Conservation (phyloP, 495 filamentous ascomycete species). For the Aspergillus leporis region DNA sequence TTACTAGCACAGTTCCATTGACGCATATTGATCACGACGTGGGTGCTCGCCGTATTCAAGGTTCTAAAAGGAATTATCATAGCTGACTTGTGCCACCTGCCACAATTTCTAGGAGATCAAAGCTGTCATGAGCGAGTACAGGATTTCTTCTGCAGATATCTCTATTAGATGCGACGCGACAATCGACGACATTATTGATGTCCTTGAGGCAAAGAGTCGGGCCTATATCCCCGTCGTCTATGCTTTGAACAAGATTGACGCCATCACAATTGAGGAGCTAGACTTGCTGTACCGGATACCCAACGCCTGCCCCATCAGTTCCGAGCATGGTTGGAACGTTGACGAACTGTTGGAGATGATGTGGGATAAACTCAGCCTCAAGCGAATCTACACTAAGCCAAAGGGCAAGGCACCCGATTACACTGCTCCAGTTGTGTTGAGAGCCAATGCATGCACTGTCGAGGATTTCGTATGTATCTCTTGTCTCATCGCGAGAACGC, state of each 20-base stretch:
- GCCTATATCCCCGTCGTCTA: conserved; percentile 98
- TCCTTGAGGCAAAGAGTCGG: conserved; percentile 92
- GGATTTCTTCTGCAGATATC: conserved; percentile 95
- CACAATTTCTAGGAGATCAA: conserved; percentile 71
- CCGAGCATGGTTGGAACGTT: conserved; percentile 97
- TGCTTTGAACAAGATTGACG: conserved; percentile 98
- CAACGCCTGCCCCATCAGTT: conserved; percentile 93
- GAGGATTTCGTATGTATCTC: conserved; percentile 89
- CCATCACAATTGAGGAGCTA: conserved; percentile 95
- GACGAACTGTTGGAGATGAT: conserved; percentile 96
- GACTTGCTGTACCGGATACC: conserved; percentile 96
- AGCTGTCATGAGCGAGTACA: conserved; percentile 96
- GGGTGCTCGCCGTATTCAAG: conserved; percentile 19
- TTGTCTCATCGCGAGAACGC: not conserved
- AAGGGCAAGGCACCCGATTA: conserved; percentile 96
- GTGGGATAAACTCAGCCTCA: conserved; percentile 94
- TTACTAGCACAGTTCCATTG: conserved; percentile 88
- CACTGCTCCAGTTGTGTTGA: conserved; percentile 84
- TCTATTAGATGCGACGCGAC: conserved; percentile 96
- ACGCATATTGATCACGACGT: conserved; percentile 89
- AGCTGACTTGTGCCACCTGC: conserved; percentile 22
- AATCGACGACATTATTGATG: conserved; percentile 89
- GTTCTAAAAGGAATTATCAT: conserved; percentile 1
- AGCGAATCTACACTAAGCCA: conserved; percentile 95
- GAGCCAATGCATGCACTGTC: conserved; percentile 77